phyloP scores from a whole-genome alignment of 495 filamentous ascomycete species.

The Tuber borchii region DNA sequence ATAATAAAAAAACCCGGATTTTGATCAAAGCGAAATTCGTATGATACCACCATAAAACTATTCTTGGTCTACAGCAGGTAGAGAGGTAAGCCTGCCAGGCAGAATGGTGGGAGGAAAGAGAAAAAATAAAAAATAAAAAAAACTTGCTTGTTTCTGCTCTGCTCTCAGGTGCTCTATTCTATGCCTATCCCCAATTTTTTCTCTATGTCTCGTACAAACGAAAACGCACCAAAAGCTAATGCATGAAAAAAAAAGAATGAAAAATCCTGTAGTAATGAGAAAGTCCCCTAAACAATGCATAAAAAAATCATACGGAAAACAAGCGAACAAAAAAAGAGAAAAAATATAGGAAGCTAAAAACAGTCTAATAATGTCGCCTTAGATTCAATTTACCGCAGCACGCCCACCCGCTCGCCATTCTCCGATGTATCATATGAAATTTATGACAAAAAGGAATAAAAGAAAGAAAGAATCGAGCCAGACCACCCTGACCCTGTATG shows the following conservation, averaged over 20 bases:
- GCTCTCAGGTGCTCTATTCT: not conserved
- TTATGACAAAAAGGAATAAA: constrained; percentile 44
- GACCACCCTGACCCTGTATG: constrained; percentile 11
- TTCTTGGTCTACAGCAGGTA: not conserved
- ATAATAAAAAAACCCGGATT: not conserved
- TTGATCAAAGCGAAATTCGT: not conserved
- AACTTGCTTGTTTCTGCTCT: not conserved
- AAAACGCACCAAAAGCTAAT: not conserved
- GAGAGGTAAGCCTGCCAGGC: not conserved
- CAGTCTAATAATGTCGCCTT: constrained; percentile 37
- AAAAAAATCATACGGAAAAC: constrained; percentile 21
- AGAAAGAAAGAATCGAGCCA: constrained; percentile 15
- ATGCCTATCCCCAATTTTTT: not conserved
- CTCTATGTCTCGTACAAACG: not conserved
- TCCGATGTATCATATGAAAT: constrained; percentile 26
- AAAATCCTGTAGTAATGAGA: not conserved
- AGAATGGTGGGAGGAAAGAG: not conserved
- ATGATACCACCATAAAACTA: not conserved
- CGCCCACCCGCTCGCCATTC: constrained; percentile 26
- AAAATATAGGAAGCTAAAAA: constrained; percentile 31
- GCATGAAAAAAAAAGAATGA: constrained; percentile 19
- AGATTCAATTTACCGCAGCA: constrained; percentile 47
- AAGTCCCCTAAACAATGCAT: not conserved
- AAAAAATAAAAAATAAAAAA: not conserved
- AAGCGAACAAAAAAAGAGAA: constrained; percentile 14